Evolutionary conservation across 169 alveolate genomes (phyloP).

Genomic region (Amoebophrya sp.): DNA sequence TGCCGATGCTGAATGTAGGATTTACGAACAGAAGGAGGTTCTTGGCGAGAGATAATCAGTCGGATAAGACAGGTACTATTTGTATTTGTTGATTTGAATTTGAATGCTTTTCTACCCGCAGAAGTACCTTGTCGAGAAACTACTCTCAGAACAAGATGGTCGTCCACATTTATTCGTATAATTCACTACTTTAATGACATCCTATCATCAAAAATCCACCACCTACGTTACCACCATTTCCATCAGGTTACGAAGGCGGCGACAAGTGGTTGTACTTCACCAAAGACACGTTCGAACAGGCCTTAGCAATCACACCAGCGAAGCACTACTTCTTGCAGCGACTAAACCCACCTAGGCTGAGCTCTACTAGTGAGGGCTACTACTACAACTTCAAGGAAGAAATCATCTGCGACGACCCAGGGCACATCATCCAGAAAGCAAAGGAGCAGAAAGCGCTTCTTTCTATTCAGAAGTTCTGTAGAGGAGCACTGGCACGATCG

Average conservation of each 20-base stretch:
- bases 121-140: too few species aligned
- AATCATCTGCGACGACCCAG: constrained; percentile 30
- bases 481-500: constrained; percentile 28
- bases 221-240: too few species aligned
- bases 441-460: constrained; percentile 30
- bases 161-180: too few species aligned
- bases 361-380: constrained; percentile 24
- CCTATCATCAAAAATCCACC: too few species aligned
- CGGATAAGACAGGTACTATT: constrained; percentile 35
- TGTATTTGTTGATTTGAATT: too few species aligned
- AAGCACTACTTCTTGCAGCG: constrained; percentile 29
- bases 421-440: constrained; percentile 26
- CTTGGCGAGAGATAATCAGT: constrained; percentile 29
- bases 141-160: too few species aligned
- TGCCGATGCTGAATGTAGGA: constrained; percentile 29
- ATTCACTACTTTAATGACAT: too few species aligned
- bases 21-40: constrained; percentile 25
- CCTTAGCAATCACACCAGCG: constrained; percentile 22
- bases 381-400: constrained; percentile 31
- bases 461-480: constrained; percentile 17
- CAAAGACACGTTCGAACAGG: constrained; percentile 32
- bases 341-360: constrained; percentile 28
- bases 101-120: too few species aligned
- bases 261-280: constrained; percentile 34
- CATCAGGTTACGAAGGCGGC: constrained; percentile 17